Evolutionary conservation across 2,329 filamentous ascomycete species (phyloP).

Genomic region (Fusarium concolor): DNA sequence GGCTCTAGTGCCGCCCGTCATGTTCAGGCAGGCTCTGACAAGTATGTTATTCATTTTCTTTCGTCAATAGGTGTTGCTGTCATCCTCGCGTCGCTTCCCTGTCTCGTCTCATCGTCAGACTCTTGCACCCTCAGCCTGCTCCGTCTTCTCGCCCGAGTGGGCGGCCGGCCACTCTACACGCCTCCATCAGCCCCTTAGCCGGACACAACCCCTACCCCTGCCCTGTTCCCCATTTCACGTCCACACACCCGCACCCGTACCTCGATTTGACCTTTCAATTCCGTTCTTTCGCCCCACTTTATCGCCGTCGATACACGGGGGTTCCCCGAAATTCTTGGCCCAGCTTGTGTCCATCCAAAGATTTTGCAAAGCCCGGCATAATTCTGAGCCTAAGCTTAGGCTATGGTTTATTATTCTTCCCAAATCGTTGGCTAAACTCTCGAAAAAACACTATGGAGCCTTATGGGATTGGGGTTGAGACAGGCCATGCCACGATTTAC

Average conservation of each 20-base stretch:
- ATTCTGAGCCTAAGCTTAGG: neutral
- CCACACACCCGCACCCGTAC: conserved; percentile 33
- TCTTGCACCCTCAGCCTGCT: conserved; percentile 33
- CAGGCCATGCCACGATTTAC: conserved; percentile 41
- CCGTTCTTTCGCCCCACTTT: conserved; percentile 37
- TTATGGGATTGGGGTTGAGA: conserved; percentile 22
- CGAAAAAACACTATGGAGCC: neutral
- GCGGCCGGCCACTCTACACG: conserved; percentile 28
- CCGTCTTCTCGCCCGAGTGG: conserved; percentile 35
- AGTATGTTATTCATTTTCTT: conserved; percentile 59
- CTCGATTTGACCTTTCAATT: conserved; percentile 14
- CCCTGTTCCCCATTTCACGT: conserved; percentile 34
- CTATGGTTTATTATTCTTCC: neutral
- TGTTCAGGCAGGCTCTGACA: conserved; percentile 61
- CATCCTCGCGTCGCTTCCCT: conserved; percentile 30
- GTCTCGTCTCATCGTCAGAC: conserved; percentile 32
- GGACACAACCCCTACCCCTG: conserved; percentile 34
- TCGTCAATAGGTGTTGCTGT: neutral
- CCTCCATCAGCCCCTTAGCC: conserved; percentile 30
- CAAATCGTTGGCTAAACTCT: neutral
- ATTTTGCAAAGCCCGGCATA: conserved; percentile 2
- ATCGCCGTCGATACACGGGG: conserved; percentile 44
- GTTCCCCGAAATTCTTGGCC: conserved; percentile 25
- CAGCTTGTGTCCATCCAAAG: neutral
- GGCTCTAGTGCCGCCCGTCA: conserved; percentile 61